A percentile compares a stretch with the other conserved stretches of the same genome.
Conservation (phyloP, 495 filamentous ascomycete genomes). For the Amniculicola lignicola region DNA sequence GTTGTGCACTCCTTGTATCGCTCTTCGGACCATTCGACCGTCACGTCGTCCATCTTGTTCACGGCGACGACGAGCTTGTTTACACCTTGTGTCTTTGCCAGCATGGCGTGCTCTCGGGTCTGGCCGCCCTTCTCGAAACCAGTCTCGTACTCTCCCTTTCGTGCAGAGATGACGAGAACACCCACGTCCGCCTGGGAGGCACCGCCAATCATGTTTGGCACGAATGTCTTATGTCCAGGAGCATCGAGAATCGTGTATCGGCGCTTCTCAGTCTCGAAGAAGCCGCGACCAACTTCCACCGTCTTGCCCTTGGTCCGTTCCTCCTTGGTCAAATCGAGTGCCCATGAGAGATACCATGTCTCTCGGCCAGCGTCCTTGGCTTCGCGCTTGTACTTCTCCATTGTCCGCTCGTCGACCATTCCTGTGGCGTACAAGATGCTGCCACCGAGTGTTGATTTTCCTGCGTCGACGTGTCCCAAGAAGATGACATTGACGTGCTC, state of each 20-base stretch:
- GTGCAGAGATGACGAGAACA: slow-evolving; percentile 91
- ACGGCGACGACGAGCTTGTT: slow-evolving; percentile 90
- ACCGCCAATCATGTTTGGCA: slow-evolving; percentile 94
- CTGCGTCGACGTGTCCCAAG: slow-evolving; percentile 96
- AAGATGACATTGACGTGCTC: slow-evolving; percentile 99
- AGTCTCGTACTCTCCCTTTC: slow-evolving; percentile 98
- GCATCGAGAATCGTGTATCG: slow-evolving; percentile 93
- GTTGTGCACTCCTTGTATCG: slow-evolving; percentile 88
- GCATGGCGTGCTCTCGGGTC: slow-evolving; percentile 92
- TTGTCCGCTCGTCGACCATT: slow-evolving; percentile 97
- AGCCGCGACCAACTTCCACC: slow-evolving; percentile 92
- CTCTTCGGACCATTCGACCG: slow-evolving; percentile 86
- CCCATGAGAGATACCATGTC: slow-evolving; percentile 99
- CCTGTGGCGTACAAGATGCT: slow-evolving; percentile 88
- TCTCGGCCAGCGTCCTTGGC: slow-evolving; percentile 95
- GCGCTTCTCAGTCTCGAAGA: slow-evolving; percentile 89
- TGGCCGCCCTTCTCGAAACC: slow-evolving; percentile 99
- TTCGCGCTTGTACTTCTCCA: slow-evolving; percentile 96
- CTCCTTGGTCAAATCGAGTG: slow-evolving; percentile 92
- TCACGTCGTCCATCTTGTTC: slow-evolving; percentile 98
- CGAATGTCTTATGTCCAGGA: slow-evolving; percentile 93
- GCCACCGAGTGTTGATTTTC: slow-evolving; percentile 93
- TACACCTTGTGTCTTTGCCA: slow-evolving; percentile 87
- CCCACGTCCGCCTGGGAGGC: slow-evolving; percentile 96
- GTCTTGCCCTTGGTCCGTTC: slow-evolving; percentile 97